Conservation (phyloP, 2,329 filamentous ascomycete species). For the Amylocarpus encephaloides region DNA sequence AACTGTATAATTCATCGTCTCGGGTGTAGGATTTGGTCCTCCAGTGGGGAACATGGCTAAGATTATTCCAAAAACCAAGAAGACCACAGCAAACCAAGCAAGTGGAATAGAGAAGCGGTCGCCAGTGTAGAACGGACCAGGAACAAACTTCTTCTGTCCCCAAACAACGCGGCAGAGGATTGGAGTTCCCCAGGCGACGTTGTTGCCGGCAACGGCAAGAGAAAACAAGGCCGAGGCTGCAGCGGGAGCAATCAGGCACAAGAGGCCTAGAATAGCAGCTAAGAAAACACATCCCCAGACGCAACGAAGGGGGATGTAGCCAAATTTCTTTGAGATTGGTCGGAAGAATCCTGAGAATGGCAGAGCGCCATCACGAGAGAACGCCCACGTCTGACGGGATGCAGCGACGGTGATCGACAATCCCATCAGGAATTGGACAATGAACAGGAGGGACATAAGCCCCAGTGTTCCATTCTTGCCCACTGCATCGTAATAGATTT, state of each 20-base stretch:
- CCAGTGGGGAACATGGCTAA: constrained; percentile 53
- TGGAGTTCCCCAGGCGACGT: constrained; percentile 53
- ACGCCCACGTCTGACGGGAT: constrained; percentile 57
- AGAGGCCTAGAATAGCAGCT: constrained; percentile 47
- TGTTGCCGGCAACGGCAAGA: constrained; percentile 52
- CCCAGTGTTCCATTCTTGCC: constrained; percentile 53
- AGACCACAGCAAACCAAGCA: constrained; percentile 46
- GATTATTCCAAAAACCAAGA: constrained; percentile 48
- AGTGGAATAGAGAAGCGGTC: constrained; percentile 42
- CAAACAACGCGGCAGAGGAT: constrained; percentile 53
- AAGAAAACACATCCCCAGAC: constrained; percentile 48
- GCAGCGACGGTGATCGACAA: constrained; percentile 51
- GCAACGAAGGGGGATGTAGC: constrained; percentile 51
- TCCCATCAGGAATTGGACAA: constrained; percentile 58
- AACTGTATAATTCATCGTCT: constrained; percentile 57
- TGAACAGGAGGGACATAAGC: constrained; percentile 52
- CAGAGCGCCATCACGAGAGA: constrained; percentile 55
- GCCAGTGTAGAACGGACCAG: constrained; percentile 55
- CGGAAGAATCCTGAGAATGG: constrained; percentile 54
- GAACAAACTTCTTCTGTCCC: constrained; percentile 50
- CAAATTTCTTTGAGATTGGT: constrained; percentile 43
- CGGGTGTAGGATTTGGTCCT: constrained; percentile 44
- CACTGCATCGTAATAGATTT: constrained; percentile 55
- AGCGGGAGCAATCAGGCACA: constrained; percentile 51
- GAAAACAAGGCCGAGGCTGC: constrained; percentile 55